phyloP scores from a whole-genome alignment of 2,329 filamentous ascomycete genomes.

The Penicillium thymicola region DNA sequence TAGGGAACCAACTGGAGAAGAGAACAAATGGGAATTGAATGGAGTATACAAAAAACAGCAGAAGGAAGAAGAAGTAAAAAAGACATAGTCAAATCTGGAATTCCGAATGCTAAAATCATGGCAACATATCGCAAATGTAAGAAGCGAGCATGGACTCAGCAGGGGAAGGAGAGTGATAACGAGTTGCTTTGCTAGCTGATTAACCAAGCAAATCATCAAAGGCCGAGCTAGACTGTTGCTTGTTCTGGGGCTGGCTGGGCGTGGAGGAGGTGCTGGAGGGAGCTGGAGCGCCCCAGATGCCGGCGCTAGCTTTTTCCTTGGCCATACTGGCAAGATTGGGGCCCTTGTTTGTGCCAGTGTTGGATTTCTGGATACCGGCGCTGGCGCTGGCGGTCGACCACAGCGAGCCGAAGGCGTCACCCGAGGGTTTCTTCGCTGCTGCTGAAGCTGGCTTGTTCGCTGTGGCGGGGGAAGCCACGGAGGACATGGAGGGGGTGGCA shows the following conservation, averaged over 20 bases:
- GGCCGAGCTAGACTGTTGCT: slow-evolving; percentile 30
- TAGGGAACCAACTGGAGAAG: not conserved
- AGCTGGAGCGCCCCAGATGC: slow-evolving; percentile 82
- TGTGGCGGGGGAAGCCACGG: slow-evolving; percentile 36
- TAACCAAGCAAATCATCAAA: slow-evolving; percentile 43
- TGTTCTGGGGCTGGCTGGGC: slow-evolving; percentile 40
- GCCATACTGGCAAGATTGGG: slow-evolving; percentile 89
- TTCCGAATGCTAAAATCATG: slow-evolving; percentile 5
- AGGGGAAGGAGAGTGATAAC: not conserved
- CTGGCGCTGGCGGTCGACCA: slow-evolving; percentile 70
- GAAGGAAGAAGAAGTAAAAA: not conserved
- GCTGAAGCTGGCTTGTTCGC: slow-evolving; percentile 48
- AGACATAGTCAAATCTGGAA: not conserved
- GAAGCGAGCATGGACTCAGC: not conserved
- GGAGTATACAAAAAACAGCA: not conserved
- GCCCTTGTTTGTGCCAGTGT: slow-evolving; percentile 58
- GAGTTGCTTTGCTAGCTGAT: not conserved
- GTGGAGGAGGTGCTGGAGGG: slow-evolving; percentile 50
- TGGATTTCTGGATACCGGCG: slow-evolving; percentile 70
- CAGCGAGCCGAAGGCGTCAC: slow-evolving; percentile 85
- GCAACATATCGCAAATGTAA: slow-evolving; percentile 2
- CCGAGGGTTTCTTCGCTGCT: slow-evolving; percentile 48
- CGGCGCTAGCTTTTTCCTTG: slow-evolving; percentile 95
- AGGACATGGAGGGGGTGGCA: slow-evolving; percentile 38
- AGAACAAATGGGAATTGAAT: not conserved